Evolutionary conservation across 2,329 filamentous ascomycete genomes (phyloP).

Genomic region (Venturiaceae sp.): DNA sequence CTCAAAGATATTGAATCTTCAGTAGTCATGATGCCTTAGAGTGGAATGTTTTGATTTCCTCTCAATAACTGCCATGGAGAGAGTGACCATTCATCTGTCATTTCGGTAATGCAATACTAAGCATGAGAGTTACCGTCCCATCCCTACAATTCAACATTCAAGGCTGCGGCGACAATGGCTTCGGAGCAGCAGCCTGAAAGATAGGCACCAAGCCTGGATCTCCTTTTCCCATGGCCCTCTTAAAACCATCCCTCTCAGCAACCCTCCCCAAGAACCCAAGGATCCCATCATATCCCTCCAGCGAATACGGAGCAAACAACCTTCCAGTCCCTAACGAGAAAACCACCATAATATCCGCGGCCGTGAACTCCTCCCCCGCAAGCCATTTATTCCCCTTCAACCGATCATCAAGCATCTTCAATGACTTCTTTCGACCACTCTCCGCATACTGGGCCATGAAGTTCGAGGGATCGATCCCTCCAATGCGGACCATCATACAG

Average conservation of each 20-base stretch:
- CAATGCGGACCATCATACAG: slow-evolving; percentile 18
- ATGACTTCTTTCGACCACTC: slow-evolving; percentile 18
- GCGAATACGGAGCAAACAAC: slow-evolving; percentile 33
- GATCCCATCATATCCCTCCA: slow-evolving; percentile 15
- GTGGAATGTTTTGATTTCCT: too few relatives aligned
- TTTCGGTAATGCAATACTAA: too few relatives aligned
- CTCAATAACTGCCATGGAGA: too few relatives aligned
- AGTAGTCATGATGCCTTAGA: too few relatives aligned
- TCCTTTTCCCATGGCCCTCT: slow-evolving; percentile 21
- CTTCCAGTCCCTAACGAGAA: slow-evolving; percentile 54
- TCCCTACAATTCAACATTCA: background rate
- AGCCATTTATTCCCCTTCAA: slow-evolving; percentile 43
- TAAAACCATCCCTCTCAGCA: slow-evolving; percentile 16
- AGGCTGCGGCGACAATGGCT: background rate
- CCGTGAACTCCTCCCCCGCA: slow-evolving; percentile 52
- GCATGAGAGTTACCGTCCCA: background rate
- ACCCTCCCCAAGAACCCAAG: slow-evolving; percentile 19
- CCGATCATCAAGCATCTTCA: slow-evolving; percentile 40
- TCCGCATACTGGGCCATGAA: slow-evolving; percentile 19
- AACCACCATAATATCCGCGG: slow-evolving; percentile 55
- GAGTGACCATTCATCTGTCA: too few relatives aligned
- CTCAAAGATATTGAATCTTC: too few relatives aligned
- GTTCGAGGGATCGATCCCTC: slow-evolving; percentile 15
- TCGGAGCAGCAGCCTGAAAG: slow-evolving; percentile 11
- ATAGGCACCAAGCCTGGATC: slow-evolving; percentile 18